A percentile compares a stretch with the other conserved stretches of the same genome.
Conservation (phyloP, 2,329 filamentous ascomycete genomes). For the Pestalotiopsis sp. region DNA sequence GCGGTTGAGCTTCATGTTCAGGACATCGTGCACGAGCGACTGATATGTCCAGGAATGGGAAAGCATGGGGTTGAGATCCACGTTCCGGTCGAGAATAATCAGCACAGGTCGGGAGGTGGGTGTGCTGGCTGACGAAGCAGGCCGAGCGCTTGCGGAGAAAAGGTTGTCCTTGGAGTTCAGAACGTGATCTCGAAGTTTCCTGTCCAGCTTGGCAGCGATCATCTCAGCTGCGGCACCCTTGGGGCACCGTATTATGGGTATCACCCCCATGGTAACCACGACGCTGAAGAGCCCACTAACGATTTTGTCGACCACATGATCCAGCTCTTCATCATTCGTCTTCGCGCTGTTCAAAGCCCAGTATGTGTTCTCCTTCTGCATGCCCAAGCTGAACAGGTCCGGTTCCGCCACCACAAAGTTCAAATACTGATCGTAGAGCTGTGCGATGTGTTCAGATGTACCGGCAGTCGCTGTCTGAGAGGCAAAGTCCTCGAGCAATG, state of each 20-base stretch:
- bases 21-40: conserved; percentile 70
- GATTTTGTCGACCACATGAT: conserved; percentile 84
- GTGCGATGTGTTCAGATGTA: conserved; percentile 86
- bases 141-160: conserved; percentile 72
- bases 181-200: conserved; percentile 94
- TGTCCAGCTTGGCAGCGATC: conserved; percentile 90
- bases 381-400: conserved; percentile 90
- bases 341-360: conserved; percentile 94
- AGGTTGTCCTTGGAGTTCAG: conserved; percentile 98
- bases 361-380: conserved; percentile 89
- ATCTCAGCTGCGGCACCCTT: conserved; percentile 92
- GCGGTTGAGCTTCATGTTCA: conserved; percentile 83
- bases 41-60: conserved; percentile 89
- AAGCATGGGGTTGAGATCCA: conserved; percentile 97
- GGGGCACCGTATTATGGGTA: conserved; percentile 93
- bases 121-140: conserved; percentile 60
- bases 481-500: conserved; percentile 92
- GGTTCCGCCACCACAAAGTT: conserved; percentile 97
- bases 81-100: conserved; percentile 91
- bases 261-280: conserved; percentile 95
- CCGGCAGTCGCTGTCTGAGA: conserved; percentile 81
- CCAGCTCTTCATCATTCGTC: conserved; percentile 87
- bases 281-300: conserved; percentile 98
- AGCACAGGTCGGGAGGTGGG: conserved; percentile 83
- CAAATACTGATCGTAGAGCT: conserved; percentile 94